Base-by-base conservation (phyloP, 2,329 filamentous ascomycete genomes). In the Teratosphaeriaceae sp. region DNA sequence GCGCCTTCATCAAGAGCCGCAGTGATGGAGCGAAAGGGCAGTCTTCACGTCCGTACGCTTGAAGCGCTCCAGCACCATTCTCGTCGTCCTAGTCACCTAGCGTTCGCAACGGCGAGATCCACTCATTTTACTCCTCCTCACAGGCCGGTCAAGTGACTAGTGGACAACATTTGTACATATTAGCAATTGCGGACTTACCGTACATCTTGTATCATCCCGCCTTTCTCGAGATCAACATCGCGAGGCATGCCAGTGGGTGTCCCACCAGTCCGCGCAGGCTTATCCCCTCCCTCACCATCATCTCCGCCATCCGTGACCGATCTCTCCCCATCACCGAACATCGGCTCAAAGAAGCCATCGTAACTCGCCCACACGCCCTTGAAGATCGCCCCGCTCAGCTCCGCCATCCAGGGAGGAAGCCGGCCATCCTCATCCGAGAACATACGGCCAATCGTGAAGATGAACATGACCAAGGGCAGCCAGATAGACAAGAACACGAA, bases 251-350 rank as follows among this genome's bases (percentile, higher is more conserved):
- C 24, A 13, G 38, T 9, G 8, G 45, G 15, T 5, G 26, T 7
- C 30, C 24, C n/a, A 7, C 29, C 20, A 38, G 35, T 31, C 34
- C 29, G 30, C 15, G 29, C 23, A 24, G 15, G 20, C 22, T 35
- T 16, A 12, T 49, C 37, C 12, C 27, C 21, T 9, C 39, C 20
- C 9, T 3, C 33, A 7, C 35, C 30, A 37, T 57, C 31, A 29
- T 56, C 39, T 5, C 50, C 45, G 7, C 49, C 54, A 43, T 59
- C 55, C 13, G 55, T 49, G 8, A 71, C 57, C 1, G 76, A 80
- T 53, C 78, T 77, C 71, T 97, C 90, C 0, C 92, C 92, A 59
- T 97, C 85, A 1, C 90, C 90, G 70, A 94, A 96, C 0, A 82
- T 30, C 1, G 65, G 68, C 62, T 79, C 82, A 52, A 84, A 82